These are phyloP conservation scores for Lodderomyces pseudojiufengensis DNA, from an alignment of 1,139 yeast genomes.

Conservation along the genomic window DNA sequence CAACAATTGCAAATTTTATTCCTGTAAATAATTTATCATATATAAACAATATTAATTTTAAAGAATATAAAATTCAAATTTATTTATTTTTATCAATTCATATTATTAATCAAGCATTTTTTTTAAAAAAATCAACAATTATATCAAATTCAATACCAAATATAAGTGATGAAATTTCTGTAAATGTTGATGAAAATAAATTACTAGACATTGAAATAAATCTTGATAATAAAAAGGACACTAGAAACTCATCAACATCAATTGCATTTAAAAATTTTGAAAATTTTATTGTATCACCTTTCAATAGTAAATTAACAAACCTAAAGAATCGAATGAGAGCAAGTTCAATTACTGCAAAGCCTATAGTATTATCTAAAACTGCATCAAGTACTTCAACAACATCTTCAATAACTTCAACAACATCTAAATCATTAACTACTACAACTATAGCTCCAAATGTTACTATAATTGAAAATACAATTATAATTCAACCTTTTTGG, in stretches of 20 bases:
- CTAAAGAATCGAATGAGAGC: constrained; percentile 14
- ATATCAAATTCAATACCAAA: constrained; percentile 14
- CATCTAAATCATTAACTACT: constrained; percentile 16
- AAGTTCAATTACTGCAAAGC: constrained; percentile 9
- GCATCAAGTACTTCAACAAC: constrained; percentile 13
- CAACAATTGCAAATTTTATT: constrained; percentile 2
- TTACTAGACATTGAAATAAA: constrained; percentile 13
- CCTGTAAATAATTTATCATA: constrained; percentile 7
- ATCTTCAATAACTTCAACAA: constrained; percentile 12
- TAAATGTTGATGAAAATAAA: constrained; percentile 13
- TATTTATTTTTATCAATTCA: constrained; percentile 15
- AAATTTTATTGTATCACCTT: constrained; percentile 44
- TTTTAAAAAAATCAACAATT: constrained; percentile 11
- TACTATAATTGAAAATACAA: constrained; percentile 29
- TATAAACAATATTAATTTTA: constrained; percentile 11
- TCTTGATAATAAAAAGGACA: constrained; percentile 1
- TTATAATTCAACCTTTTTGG: constrained; percentile 62
- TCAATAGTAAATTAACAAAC: constrained; percentile 24
- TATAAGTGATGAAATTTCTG: constrained; percentile 11
- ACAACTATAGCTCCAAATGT: constrained; percentile 19
- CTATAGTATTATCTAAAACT: constrained; percentile 2
- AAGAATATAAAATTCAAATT: constrained; percentile 9
- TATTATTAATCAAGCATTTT: constrained; percentile 13
- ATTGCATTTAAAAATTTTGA: constrained; percentile 57
- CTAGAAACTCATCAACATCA: constrained; percentile 22